Percentiles rank a stretch among this genome's conserved stretches.
Conservation (phyloP, 2,329 filamentous ascomycete genomes). For the Pestalotiopsis sp. region DNA sequence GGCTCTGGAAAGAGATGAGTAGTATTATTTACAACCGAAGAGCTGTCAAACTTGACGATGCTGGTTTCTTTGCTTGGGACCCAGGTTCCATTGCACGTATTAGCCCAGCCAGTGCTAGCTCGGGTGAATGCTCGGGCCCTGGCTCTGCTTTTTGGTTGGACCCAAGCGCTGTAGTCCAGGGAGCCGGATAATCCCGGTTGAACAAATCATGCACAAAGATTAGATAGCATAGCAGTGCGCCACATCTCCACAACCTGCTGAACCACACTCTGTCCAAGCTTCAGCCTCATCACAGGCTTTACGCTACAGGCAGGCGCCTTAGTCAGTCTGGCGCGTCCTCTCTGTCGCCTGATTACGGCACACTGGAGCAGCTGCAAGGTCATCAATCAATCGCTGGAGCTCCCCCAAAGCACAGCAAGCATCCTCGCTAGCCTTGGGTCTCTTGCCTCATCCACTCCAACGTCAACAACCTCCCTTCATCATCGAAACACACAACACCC, state of each 20-base stretch:
- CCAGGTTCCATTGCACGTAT: neutral
- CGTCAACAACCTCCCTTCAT: constrained; percentile 2
- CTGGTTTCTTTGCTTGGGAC: neutral
- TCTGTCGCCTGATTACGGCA: constrained; percentile 11
- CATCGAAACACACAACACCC: neutral
- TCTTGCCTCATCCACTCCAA: constrained; percentile 1
- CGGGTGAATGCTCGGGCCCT: constrained; percentile 3
- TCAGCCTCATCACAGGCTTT: neutral
- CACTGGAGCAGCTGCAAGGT: constrained; percentile 6
- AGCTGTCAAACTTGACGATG: constrained; percentile 9
- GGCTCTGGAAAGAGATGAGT: constrained; percentile 4
- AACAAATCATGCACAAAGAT: neutral
- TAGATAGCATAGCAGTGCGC: neutral
- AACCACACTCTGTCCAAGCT: neutral
- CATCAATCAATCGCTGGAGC: neutral
- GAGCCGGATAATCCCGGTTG: constrained; percentile 8
- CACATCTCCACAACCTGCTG: neutral
- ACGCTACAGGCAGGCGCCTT: neutral
- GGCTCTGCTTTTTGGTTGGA: neutral
- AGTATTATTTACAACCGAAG: constrained; percentile 4
- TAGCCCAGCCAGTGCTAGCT: constrained; percentile 2
- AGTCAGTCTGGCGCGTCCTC: constrained; percentile 12
- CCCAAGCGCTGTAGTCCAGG: neutral
- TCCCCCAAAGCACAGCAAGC: neutral
- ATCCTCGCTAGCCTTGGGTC: neutral